Conservation (phyloP, 139 green algal species). For the Asterochloris sp. region DNA sequence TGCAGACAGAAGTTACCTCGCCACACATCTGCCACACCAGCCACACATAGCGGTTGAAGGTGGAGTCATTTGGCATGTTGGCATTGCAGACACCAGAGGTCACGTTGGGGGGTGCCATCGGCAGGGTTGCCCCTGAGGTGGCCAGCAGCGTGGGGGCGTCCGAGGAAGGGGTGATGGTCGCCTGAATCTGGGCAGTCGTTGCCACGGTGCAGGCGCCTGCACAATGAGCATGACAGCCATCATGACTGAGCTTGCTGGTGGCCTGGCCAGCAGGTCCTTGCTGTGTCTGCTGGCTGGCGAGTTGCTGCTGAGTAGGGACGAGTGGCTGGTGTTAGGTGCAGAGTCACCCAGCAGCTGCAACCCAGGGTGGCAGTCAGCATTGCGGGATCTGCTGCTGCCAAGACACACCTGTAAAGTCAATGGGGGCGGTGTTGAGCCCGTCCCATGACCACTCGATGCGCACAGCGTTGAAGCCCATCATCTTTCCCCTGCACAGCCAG, state of each 20-base stretch:
- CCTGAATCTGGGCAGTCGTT: conserved; percentile 3
- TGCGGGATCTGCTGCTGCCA: no score
- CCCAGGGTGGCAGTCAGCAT: no score
- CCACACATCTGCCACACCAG: conserved; percentile 5
- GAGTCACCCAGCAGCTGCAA: no score
- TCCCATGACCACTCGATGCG: conserved; percentile 9
- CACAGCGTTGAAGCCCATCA: conserved; percentile 24
- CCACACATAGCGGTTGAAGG: conserved; percentile 11
- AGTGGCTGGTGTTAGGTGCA: no score
- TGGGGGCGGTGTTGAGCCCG: neutral
- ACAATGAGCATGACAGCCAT: no score
- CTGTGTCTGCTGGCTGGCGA: no score
- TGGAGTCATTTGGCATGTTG: conserved; percentile 2
- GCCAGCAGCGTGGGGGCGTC: conserved; percentile 7
- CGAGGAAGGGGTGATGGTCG: neutral
- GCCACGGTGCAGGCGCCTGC: neutral
- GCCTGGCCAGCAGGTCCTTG: no score
- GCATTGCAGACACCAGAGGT: neutral
- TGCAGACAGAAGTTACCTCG: neutral
- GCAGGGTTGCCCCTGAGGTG: neutral
- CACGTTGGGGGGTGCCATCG: neutral
- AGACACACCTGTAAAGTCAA: neutral
- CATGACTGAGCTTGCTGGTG: no score
- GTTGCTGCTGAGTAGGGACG: no score
- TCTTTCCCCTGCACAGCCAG: conserved; percentile 3